A percentile compares a stretch with the other conserved stretches of the same genome.
Conservation (phyloP, 768 basidiomycete genomes). For the Serendipita sp. region DNA sequence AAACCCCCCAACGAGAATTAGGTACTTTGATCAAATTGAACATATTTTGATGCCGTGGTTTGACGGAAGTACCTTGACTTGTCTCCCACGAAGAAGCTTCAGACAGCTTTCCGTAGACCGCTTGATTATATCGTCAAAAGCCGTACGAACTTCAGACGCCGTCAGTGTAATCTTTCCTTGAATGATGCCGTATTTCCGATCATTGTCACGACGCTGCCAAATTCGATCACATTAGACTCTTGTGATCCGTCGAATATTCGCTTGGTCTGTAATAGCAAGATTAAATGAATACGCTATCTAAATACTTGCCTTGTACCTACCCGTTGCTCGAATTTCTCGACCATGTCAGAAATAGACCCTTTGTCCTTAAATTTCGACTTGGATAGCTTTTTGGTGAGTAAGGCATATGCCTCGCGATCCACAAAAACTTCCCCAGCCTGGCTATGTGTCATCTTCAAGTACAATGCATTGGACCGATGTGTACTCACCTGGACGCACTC, state of each 20-base stretch:
- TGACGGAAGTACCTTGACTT: background rate
- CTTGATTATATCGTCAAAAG: background rate
- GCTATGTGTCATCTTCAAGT: background rate
- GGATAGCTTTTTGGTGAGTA: background rate
- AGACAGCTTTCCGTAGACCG: background rate
- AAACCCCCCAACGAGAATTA: slow-evolving; percentile 6
- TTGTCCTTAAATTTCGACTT: background rate
- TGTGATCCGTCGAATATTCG: slow-evolving; percentile 1
- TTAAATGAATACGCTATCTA: too few species aligned
- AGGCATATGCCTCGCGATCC: slow-evolving; percentile 1
- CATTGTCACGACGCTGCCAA: slow-evolving; percentile 7
- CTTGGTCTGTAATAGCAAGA: background rate
- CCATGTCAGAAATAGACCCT: slow-evolving; percentile 2
- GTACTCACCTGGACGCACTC: slow-evolving; percentile 7
- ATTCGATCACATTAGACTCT: slow-evolving; percentile 1
- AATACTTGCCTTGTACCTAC: too few species aligned
- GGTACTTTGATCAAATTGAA: background rate
- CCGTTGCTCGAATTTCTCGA: slow-evolving; percentile 3
- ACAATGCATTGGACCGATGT: too few species aligned
- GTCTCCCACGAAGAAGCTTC: background rate
- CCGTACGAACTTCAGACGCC: background rate
- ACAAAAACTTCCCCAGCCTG: background rate
- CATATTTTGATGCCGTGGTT: background rate
- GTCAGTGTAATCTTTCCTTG: background rate
- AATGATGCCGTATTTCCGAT: background rate